A percentile compares a stretch with the other conserved stretches of the same genome.
These are phyloP conservation scores for Pyricularia grisea DNA, from an alignment of 2,329 filamentous ascomycete genomes.

Conservation along the genomic window DNA sequence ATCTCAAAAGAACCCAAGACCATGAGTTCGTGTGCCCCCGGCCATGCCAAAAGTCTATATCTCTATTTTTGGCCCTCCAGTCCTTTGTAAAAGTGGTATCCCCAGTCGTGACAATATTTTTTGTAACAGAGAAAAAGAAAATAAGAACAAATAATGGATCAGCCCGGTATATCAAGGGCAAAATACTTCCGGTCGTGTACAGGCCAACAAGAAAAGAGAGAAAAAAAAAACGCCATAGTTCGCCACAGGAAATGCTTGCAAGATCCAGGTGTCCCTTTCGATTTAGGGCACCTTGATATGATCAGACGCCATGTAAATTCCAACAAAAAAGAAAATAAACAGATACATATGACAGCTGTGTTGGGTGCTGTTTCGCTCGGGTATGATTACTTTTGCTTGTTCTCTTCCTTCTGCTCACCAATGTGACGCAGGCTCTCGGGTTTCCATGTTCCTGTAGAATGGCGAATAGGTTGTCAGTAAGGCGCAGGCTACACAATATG, in stretches of 20 bases:
- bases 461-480: background rate
- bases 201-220: background rate
- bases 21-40: background rate
- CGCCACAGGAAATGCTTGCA: background rate
- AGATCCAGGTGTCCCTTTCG: background rate
- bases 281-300: background rate
- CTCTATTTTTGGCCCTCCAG: background rate
- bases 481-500: background rate
- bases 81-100: background rate
- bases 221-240: background rate
- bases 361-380: background rate
- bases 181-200: background rate
- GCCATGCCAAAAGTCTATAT: background rate
- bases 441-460: slow-evolving; percentile 3
- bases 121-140: background rate
- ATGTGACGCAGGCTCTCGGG: slow-evolving; percentile 5
- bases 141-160: background rate
- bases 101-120: background rate
- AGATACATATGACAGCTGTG: background rate
- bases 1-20: background rate
- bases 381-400: background rate
- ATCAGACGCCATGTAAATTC: background rate
- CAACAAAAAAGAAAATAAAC: background rate
- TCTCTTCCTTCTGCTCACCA: slow-evolving; percentile 4
- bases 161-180: background rate